Evolutionary conservation across 306 rosid species (phyloP), one percentile per base, ranked within the genome.

Genomic region (Corylus americana): DNA sequence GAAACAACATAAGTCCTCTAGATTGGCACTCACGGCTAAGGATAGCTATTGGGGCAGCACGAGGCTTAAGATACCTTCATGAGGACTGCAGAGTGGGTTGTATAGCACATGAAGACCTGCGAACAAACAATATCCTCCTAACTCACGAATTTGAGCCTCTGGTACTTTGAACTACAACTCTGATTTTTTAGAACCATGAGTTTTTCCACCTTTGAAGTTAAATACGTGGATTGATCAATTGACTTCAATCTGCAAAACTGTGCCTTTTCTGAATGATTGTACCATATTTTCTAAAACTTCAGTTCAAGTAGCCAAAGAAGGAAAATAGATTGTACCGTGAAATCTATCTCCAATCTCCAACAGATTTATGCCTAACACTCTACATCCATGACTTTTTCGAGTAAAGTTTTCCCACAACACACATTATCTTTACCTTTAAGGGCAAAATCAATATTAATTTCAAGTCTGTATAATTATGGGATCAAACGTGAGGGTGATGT

Each of bases 81-180:
- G 98, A 95, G 90, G 98, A 95, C 86, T 95, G 98, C 71, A 83
- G 98, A 90, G 98, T 92, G n/a, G 98, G 98, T 66, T 89, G 94
- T 57, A 90, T 91, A 81, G 97, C 91, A 78, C 98, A 95, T 87
- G 88, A 91, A 84, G 98, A 95, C 76, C 81, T 92, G 55, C 87
- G 98, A 78, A 96, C 98, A 10, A 90, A 87, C 79, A 95, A 95
- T 86, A 91, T 95, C 61, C 98, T 92, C 84, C 78, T 92, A 76
- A 95, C 98, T 17, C 98, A 95, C 77, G 94, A 92, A 85, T 91
- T 91, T 79, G 98, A 95, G 78, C 96, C 98, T 75, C 62, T 91
- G 93, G 98, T 95, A 90, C 77, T 13, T 77, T 22, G 7, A 12
- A 18, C 45, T 74, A 64, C 0, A n/a, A 51, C 67, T 73, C 58